Evolutionary conservation across 2,329 filamentous ascomycete species (phyloP), one percentile per base, ranked within the genome.

Genomic region (Eutypella sp.): DNA sequence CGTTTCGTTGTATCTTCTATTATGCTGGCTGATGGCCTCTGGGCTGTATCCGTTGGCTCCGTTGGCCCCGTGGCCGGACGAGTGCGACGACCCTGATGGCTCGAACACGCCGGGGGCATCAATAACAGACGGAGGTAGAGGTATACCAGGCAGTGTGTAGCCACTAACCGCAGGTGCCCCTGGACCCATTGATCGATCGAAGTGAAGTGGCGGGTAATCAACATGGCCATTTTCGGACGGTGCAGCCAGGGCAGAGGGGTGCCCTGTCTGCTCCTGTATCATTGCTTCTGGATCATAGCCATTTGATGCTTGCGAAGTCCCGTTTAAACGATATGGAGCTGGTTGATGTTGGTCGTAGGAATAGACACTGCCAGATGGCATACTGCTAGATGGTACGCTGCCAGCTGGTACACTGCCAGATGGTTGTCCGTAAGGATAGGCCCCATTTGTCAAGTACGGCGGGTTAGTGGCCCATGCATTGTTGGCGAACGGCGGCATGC

Each of bases 171-270:
- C 38, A 19, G 57, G 34, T 22, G 46, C 15, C 5, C 37, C 18
- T 11, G 52, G 24, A n/a, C 20, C 40, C 39, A 54, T 47, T 33
- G 37, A 42, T 25, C 42, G 44, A 13, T 51, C 45, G 13, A 33
- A 13, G 5, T 33, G 11, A 29, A 51, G 36, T 6, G 39, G 16
- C 8, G 49, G 15, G 27, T 58, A 59, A 3, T 46, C 50, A n/a
- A 54, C 16, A 10, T 47, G 44, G 11, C 29, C 16, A 10, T 47
- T 29, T 4, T 48, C 44, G 38, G 47, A 49, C n/a, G 48, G 34
- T n/a, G 33, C 51, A 1, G 50, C 47, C 7, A 54, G 41, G 24
- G 31, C 29, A 1, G 54, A 54, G 34, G 53, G 48, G 18, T 54
- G 45, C 23, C 55, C 48, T 16, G n/a, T 13, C 7, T 44, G n/a